Evolutionary conservation across 768 basidiomycete genomes (phyloP).

Genomic region (Leccinum arenicola): DNA sequence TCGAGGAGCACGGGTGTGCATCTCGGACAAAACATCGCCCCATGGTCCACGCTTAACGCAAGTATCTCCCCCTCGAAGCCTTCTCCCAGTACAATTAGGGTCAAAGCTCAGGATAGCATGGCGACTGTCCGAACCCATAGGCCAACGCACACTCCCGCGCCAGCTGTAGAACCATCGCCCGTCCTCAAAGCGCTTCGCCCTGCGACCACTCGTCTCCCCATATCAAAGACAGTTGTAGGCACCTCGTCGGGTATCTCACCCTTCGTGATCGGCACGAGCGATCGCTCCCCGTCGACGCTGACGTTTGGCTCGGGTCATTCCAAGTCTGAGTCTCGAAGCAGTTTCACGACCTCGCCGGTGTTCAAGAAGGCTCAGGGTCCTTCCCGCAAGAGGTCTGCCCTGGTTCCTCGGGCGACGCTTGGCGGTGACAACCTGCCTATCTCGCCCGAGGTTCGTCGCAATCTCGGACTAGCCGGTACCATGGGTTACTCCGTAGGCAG

Average conservation of each 20-base stretch:
- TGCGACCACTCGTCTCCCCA: conserved; percentile 33
- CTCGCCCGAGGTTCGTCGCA: conserved; percentile 48
- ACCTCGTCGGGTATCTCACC: conserved; percentile 27
- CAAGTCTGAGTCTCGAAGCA: conserved; percentile 26
- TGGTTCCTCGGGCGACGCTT: conserved; percentile 15
- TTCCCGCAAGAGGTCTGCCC: conserved; percentile 25
- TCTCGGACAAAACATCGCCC: conserved; percentile 59
- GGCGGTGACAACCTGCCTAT: conserved; percentile 36
- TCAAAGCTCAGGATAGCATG: conserved; percentile 27
- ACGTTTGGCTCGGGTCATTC: conserved; percentile 39
- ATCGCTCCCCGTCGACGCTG: conserved; percentile 30
- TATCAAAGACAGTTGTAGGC: conserved; percentile 18
- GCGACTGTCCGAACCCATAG: conserved; percentile 39
- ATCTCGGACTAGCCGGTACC: conserved; percentile 64
- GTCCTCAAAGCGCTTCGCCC: conserved; percentile 61
- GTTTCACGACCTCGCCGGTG: conserved; percentile 31
- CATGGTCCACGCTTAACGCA: conserved; percentile 52
- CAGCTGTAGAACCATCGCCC: conserved; percentile 53
- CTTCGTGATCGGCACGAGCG: conserved; percentile 19
- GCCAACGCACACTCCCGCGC: conserved; percentile 55
- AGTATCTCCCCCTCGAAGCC: conserved; percentile 38
- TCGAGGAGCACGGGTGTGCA: conserved; percentile 19
- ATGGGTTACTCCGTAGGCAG: conserved; percentile 60
- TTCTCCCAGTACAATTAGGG: conserved; percentile 18
- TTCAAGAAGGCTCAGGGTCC: conserved; percentile 31